Conservation (phyloP, 2,329 filamentous ascomycete genomes). For the Parasarocladium wereldwijsianum region DNA sequence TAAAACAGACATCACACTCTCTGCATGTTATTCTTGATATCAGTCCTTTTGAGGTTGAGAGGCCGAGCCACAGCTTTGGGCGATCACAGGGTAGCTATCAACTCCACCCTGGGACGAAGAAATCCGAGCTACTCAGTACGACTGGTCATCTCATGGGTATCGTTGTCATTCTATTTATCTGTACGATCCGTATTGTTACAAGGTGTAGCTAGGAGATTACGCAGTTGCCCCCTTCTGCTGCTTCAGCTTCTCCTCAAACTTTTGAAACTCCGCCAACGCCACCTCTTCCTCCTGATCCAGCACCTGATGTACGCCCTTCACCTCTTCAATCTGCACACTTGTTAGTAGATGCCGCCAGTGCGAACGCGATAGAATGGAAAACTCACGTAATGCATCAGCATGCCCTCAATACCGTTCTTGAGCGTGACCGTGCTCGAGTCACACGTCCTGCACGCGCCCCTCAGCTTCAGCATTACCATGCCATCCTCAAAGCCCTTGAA, state of each 20-base stretch:
- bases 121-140: too few species aligned
- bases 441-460: slow-evolving; percentile 88
- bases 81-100: too few species aligned
- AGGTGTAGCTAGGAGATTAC: not conserved
- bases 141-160: too few species aligned
- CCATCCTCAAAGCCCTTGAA: slow-evolving; percentile 75
- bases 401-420: slow-evolving; percentile 95
- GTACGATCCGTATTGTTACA: not conserved
- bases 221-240: slow-evolving; percentile 28
- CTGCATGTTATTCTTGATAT: too few species aligned
- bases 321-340: slow-evolving; percentile 67
- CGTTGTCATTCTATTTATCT: slow-evolving; percentile 4
- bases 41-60: too few species aligned
- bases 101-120: too few species aligned
- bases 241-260: slow-evolving; percentile 75
- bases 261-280: slow-evolving; percentile 74
- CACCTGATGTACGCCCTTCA: slow-evolving; percentile 82
- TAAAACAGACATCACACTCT: too few species aligned
- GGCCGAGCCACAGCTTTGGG: too few species aligned
- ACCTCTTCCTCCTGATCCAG: slow-evolving; percentile 87
- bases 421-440: slow-evolving; percentile 93
- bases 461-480: slow-evolving; percentile 70
- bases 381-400: slow-evolving; percentile 92
- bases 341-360: not conserved
- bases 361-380: not conserved